Percentiles rank a stretch among this genome's conserved stretches.
Conservation (phyloP, 1,284 basidiomycete genomes). For the Papiliotrema nemorosa region DNA sequence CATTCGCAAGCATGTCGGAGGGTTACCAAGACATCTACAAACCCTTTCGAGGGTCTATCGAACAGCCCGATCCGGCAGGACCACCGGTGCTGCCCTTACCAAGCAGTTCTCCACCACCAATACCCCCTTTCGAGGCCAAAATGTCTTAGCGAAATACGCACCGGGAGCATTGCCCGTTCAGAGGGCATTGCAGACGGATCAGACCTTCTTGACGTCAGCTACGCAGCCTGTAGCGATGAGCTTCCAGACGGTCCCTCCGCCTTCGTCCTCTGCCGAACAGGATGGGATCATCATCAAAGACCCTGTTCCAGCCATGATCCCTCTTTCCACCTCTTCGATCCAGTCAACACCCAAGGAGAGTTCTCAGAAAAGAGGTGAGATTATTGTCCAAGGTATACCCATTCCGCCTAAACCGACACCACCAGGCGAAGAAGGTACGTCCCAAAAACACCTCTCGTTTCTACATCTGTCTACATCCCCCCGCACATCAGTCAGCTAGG, state of each 20-base stretch:
- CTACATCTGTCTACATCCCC: no score
- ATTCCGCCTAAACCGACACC: slow-evolving; percentile 38
- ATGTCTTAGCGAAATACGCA: neutral
- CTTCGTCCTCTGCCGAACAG: neutral
- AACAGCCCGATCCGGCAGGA: no score
- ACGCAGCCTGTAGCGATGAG: neutral
- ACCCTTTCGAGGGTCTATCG: no score
- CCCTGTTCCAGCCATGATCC: slow-evolving; percentile 18
- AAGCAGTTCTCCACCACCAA: no score
- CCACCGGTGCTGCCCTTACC: no score
- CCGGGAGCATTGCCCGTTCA: neutral
- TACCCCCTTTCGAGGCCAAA: neutral
- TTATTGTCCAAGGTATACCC: slow-evolving; percentile 29
- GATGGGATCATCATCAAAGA: neutral
- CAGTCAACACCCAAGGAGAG: no score
- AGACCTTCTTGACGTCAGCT: neutral
- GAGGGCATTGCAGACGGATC: neutral
- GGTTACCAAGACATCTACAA: no score
- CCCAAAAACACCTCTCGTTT: neutral
- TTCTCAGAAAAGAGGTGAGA: slow-evolving; percentile 11
- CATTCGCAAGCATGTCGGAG: no score
- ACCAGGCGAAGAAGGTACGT: slow-evolving; percentile 43
- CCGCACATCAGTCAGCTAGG: no score
- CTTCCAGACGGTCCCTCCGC: slow-evolving; percentile 3
- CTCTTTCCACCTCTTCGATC: neutral